phyloP scores from a whole-genome alignment of 208 protist genomes.

The Phytomonas sp. region DNA sequence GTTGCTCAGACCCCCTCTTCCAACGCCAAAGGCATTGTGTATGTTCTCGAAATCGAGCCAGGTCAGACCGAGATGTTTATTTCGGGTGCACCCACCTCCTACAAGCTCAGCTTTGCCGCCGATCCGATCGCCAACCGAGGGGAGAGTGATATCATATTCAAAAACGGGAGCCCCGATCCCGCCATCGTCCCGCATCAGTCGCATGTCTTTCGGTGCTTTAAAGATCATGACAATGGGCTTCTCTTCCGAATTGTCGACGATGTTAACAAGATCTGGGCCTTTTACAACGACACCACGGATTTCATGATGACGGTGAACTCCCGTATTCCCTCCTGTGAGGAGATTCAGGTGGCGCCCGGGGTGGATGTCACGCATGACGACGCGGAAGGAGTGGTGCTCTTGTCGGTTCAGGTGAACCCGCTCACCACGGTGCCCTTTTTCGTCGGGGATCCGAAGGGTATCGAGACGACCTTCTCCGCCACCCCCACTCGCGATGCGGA shows the following conservation, averaged over 20 bases:
- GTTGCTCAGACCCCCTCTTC: not conserved
- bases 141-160: conserved; percentile 19
- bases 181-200: conserved; percentile 39
- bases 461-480: conserved; percentile 49
- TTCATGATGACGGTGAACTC: conserved; percentile 65
- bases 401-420: conserved; percentile 41
- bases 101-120: conserved; percentile 55
- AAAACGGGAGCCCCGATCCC: conserved; percentile 44
- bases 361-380: conserved; percentile 23
- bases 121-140: conserved; percentile 20
- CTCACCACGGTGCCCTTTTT: conserved; percentile 53
- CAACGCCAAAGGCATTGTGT: conserved; percentile 10
- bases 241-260: conserved; percentile 78
- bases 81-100: conserved; percentile 34
- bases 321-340: conserved; percentile 16
- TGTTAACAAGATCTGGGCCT: conserved; percentile 57
- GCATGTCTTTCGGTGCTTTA: conserved; percentile 63
- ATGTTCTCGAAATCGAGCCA: conserved; percentile 40
- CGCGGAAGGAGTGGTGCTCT: conserved; percentile 32
- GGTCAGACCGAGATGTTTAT: conserved; percentile 48
- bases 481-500: conserved; percentile 19
- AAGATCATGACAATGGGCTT: conserved; percentile 63
- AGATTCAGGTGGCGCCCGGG: conserved; percentile 25
- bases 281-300: conserved; percentile 80
- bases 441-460: conserved; percentile 33